Evolutionary conservation across 257 asterid species (phyloP).

Genomic region (Cruciata laevipes): DNA sequence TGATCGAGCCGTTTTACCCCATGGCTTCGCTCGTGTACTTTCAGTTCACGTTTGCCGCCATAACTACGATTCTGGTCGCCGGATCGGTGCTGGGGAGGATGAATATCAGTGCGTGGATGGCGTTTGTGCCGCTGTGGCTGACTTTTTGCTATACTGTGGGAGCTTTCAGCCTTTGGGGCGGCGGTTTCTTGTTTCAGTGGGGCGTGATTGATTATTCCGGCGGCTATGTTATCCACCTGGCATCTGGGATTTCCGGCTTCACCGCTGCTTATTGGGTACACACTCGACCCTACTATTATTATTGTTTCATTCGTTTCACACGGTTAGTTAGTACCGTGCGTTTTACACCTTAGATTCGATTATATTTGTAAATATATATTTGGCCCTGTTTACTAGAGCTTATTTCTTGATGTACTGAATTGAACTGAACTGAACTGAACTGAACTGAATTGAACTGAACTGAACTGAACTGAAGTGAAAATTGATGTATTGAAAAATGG

Average conservation of each 20-base stretch:
- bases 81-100: slow-evolving; percentile 82
- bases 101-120: slow-evolving; percentile 97
- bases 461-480: too few relatives aligned
- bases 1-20: slow-evolving; percentile 49
- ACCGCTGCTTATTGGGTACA: slow-evolving; percentile 90
- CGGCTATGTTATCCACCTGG: slow-evolving; percentile 78
- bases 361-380: too few relatives aligned
- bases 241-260: slow-evolving; percentile 90
- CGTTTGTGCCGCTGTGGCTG: slow-evolving; percentile 86
- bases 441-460: too few relatives aligned
- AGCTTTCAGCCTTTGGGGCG: slow-evolving; percentile 85
- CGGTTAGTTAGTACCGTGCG: too few relatives aligned
- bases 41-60: slow-evolving; percentile 80
- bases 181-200: slow-evolving; percentile 87
- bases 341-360: too few relatives aligned
- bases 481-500: too few relatives aligned
- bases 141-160: slow-evolving; percentile 78
- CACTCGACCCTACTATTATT: background rate
- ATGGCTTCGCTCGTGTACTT: slow-evolving; percentile 79
- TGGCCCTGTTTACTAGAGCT: too few relatives aligned
- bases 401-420: too few relatives aligned
- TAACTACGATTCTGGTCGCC: slow-evolving; percentile 61
- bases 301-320: too few relatives aligned
- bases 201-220: slow-evolving; percentile 94
- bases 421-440: too few relatives aligned